phyloP scores from a whole-genome alignment of 2,329 filamentous ascomycete species.

The Nectriaceae sp. region DNA sequence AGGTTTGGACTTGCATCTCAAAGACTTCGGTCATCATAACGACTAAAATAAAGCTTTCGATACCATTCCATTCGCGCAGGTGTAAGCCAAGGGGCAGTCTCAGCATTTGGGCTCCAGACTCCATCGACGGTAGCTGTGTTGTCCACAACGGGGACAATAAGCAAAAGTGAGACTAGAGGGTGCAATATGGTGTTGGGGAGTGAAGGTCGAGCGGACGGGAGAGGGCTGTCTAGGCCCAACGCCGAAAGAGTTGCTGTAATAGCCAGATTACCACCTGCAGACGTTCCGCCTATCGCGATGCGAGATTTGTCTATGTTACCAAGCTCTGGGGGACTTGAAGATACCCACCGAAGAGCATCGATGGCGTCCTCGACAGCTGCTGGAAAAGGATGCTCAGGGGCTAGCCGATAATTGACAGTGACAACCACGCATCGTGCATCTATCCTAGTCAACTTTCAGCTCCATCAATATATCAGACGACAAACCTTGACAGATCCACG shows the following conservation, averaged over 20 bases:
- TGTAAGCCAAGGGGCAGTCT: slow-evolving; percentile 36
- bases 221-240: slow-evolving; percentile 9
- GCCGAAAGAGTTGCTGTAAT: slow-evolving; percentile 23
- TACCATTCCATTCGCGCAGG: slow-evolving; percentile 38
- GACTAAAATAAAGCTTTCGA: slow-evolving; percentile 35
- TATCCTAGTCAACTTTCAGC: slow-evolving; percentile 9
- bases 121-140: slow-evolving; percentile 32
- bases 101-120: slow-evolving; percentile 27
- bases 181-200: slow-evolving; percentile 7
- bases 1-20: slow-evolving; percentile 37
- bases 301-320: slow-evolving; percentile 27
- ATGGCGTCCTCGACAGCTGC: slow-evolving; percentile 36
- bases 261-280: slow-evolving; percentile 30
- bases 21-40: slow-evolving; percentile 19
- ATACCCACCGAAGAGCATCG: slow-evolving; percentile 34
- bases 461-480: neutral
- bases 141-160: slow-evolving; percentile 37
- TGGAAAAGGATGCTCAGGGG: slow-evolving; percentile 38
- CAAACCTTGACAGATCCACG: slow-evolving; percentile 32
- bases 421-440: slow-evolving; percentile 30
- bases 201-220: slow-evolving; percentile 21
- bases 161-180: slow-evolving; percentile 16
- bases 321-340: slow-evolving; percentile 15
- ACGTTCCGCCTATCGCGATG: slow-evolving; percentile 33
- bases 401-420: slow-evolving; percentile 37